Conservation (phyloP, 352 stramenopile genomes). For the Pythium myriotylum region DNA sequence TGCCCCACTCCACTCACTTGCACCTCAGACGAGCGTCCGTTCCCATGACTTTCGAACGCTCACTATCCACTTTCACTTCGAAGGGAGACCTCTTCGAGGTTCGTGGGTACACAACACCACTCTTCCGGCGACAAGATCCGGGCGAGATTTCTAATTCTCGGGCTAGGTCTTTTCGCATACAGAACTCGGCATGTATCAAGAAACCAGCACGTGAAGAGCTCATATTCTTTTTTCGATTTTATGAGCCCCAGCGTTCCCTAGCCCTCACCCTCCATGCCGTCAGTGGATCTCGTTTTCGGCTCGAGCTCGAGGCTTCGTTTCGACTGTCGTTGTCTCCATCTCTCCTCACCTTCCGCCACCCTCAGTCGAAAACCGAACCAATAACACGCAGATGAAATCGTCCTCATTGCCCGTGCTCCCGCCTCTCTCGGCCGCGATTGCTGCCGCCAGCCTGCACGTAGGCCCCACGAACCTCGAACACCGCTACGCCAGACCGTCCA, state of each 20-base stretch:
- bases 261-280: neutral
- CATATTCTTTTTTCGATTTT: too few species aligned
- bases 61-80: neutral
- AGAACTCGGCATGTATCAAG: neutral
- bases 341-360: too few species aligned
- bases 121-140: too few species aligned
- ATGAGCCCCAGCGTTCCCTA: neutral
- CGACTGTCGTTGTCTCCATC: neutral
- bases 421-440: neutral
- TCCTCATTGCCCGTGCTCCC: neutral
- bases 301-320: neutral
- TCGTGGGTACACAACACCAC: neutral
- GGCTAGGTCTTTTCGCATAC: neutral
- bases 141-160: neutral
- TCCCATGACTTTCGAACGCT: neutral
- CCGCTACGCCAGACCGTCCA: neutral
- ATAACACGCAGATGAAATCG: too few species aligned
- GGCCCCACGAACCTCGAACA: neutral
- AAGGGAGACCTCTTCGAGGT: conserved; percentile 7
- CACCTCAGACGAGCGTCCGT: too few species aligned
- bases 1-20: too few species aligned
- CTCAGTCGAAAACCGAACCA: too few species aligned
- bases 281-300: neutral
- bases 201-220: neutral
- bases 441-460: neutral